phyloP scores from a whole-genome alignment of 768 basidiomycete species.

The Russula emetica region DNA sequence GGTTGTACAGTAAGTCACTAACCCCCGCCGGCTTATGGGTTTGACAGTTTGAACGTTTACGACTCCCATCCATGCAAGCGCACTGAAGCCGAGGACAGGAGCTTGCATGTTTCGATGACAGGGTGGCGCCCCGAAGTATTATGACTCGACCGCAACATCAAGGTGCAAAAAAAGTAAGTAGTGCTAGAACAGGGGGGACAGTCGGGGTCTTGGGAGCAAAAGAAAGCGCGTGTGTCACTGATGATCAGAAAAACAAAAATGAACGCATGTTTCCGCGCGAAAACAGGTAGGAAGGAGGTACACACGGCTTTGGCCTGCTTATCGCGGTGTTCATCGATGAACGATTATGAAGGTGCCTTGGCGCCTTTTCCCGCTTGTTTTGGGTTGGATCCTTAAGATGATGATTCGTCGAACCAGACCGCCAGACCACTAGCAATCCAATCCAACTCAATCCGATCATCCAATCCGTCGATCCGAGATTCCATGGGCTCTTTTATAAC shows the following conservation, averaged over 20 bases:
- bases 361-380: background rate
- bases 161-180: background rate
- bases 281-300: too few relatives aligned
- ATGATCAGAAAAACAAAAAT: background rate
- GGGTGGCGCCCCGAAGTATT: background rate
- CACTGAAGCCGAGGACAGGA: background rate
- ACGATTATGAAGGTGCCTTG: background rate
- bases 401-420: slow-evolving; percentile 2
- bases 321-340: background rate
- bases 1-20: background rate
- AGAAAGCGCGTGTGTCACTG: background rate
- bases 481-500: too few relatives aligned
- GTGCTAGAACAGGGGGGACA: background rate
- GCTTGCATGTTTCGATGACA: background rate
- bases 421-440: background rate
- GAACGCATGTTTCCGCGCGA: background rate
- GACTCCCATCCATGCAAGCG: background rate
- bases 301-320: background rate
- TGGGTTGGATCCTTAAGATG: background rate
- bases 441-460: background rate
- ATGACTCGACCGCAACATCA: background rate
- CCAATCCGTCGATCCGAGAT: too few relatives aligned
- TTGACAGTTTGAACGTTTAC: background rate
- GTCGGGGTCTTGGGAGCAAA: background rate
- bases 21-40: background rate